Evolutionary conservation across 192 early-diverging fungal species (phyloP).

Genomic region (Coemansia sp.): DNA sequence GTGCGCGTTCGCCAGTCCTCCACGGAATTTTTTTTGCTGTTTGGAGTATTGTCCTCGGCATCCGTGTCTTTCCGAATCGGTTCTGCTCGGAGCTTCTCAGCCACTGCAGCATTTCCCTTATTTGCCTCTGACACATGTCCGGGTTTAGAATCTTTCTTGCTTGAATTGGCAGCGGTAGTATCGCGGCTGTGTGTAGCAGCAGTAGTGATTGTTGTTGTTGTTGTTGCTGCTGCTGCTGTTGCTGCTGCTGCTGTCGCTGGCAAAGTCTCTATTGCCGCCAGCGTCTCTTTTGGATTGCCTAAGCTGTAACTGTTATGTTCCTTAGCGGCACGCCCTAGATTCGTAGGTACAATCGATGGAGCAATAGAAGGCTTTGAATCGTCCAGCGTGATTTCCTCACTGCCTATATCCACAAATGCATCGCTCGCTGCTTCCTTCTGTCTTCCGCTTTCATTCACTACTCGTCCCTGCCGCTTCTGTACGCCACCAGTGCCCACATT

Average conservation of each 20-base stretch:
- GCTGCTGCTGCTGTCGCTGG: neutral
- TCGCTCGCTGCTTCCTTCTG: neutral
- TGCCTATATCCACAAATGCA: neutral
- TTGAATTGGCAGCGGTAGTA: neutral
- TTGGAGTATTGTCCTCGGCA: neutral
- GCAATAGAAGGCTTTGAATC: neutral
- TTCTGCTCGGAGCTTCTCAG: neutral
- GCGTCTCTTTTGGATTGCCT: neutral
- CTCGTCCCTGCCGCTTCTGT: neutral
- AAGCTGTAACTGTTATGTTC: neutral
- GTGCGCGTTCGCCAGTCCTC: constrained; percentile 33
- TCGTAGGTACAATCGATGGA: neutral
- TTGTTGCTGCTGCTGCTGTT: neutral
- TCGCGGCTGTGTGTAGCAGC: neutral
- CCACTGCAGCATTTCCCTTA: neutral
- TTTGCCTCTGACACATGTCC: neutral
- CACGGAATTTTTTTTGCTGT: neutral
- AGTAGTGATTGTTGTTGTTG: neutral
- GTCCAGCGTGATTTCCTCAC: neutral
- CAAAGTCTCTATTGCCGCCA: neutral
- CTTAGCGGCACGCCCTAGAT: neutral
- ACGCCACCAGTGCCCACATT: neutral
- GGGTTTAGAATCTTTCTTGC: neutral
- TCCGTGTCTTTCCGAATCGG: neutral
- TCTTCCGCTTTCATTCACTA: neutral